Evolutionary conservation across 139 green algal species (phyloP).

Genomic region (Eudorina sp.): DNA sequence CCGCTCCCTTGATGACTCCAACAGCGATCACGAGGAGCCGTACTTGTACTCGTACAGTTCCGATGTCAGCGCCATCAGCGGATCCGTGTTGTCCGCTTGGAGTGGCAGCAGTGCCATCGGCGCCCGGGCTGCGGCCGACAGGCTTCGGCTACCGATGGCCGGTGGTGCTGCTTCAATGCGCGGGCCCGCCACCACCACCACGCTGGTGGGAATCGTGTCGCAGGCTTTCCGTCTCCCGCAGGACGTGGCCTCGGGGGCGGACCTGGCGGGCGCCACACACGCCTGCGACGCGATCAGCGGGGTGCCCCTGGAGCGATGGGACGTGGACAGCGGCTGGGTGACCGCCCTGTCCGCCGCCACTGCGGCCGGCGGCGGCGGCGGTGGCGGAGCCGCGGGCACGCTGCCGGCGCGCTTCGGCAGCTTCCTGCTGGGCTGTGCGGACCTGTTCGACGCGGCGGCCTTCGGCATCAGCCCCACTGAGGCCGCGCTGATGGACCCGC

Average conservation of each 20-base stretch:
- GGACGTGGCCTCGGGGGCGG: background rate
- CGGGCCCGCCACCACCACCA: too few relatives aligned
- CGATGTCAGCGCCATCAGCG: too few relatives aligned
- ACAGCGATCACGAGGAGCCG: background rate
- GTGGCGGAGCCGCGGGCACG: background rate
- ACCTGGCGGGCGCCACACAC: background rate
- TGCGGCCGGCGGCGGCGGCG: background rate
- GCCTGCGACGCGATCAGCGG: background rate
- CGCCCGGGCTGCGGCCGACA: too few relatives aligned
- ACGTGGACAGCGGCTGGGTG: slow-evolving; percentile 52
- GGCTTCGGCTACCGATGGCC: too few relatives aligned
- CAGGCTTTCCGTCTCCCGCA: background rate
- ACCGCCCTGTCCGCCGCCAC: background rate
- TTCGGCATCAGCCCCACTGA: slow-evolving; percentile 82
- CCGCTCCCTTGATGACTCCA: too few relatives aligned
- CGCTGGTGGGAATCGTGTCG: background rate
- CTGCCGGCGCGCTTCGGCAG: slow-evolving; percentile 68
- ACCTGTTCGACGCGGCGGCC: slow-evolving; percentile 76
- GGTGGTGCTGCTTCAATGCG: too few relatives aligned
- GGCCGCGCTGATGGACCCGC: slow-evolving; percentile 84
- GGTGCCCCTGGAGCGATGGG: slow-evolving; percentile 64
- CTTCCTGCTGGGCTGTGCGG: slow-evolving; percentile 65
- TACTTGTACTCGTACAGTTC: background rate
- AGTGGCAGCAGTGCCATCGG: too few relatives aligned
- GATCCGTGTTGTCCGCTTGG: too few relatives aligned